Evolutionary conservation across 2,329 filamentous ascomycete genomes (phyloP), one percentile per base, ranked within the genome.

Genomic region (Fusarium praegraminearum): DNA sequence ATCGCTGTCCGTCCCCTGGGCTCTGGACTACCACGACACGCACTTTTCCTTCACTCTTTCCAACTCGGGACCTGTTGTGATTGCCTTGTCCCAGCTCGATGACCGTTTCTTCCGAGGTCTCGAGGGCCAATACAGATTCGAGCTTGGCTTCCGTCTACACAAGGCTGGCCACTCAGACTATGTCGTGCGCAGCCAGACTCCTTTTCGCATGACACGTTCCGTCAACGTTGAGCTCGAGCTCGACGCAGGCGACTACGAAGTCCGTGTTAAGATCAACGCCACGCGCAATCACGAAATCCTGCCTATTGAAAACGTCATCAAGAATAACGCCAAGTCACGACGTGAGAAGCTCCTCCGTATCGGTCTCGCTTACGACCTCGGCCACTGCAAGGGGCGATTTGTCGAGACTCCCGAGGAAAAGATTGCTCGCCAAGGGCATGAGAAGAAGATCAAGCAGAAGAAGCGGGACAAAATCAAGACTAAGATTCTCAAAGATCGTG

Each of bases 161-260:
- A 82, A 75, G 71, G 80, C 78, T 47, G 83, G 76, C 50, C 80
- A 77, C 71, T 83, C 86, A 56, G 85, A 86, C 69, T 87, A 87
- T 69, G 80, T 88, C 16, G 84, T 87, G 16, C 84, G 86, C 72
- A 87, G 84, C 60, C 83, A 86, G 52, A 80, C 81, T 33, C 83
- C 84, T 35, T 85, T 86, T 63, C 79, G 85, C 26, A 92, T 93
- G 87, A 88, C 84, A 24, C 89, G 93, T 9, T 92, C 91, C 1
- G 90, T 94, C 40, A 94, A 91, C 52, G 89, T 92, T 2, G 93
- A 96, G 77, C 84, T 96, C 11, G 84, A 90, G 36, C 87, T 97
- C 28, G 89, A 92, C 22, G 86, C 90, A 0, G 93, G 93, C 13
- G 88, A 86, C 44, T 97, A 97, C 78, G 88, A 87, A 9, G 88